Conservation (phyloP, 2,329 filamentous ascomycete genomes). For the Alternaria solani region DNA sequence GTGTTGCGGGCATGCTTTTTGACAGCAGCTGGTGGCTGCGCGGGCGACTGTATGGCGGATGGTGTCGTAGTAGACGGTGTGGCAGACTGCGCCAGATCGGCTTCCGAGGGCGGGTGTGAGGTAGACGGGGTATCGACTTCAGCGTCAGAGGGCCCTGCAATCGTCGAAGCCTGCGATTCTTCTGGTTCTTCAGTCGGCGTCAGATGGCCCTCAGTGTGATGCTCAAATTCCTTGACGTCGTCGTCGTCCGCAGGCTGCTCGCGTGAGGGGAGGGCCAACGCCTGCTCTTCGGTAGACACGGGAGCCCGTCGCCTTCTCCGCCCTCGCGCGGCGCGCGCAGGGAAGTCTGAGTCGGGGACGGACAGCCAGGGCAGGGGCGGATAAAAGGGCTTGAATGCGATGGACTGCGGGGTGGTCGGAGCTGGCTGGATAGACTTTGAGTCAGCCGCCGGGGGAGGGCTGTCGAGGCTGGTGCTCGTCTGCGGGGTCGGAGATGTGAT, state of each 20-base stretch:
- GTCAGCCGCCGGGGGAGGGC: constrained; percentile 32
- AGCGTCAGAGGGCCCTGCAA: constrained; percentile 56
- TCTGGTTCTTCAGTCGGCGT: constrained; percentile 53
- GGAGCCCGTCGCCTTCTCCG: constrained; percentile 56
- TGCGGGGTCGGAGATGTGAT: constrained; percentile 45
- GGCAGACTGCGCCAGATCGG: constrained; percentile 62
- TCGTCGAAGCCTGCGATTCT: constrained; percentile 55
- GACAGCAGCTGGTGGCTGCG: constrained; percentile 42
- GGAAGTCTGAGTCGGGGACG: constrained; percentile 63
- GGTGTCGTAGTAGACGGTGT: constrained; percentile 62
- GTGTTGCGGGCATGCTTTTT: constrained; percentile 53
- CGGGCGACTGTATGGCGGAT: constrained; percentile 54
- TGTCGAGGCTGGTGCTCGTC: constrained; percentile 40
- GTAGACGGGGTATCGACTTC: constrained; percentile 65
- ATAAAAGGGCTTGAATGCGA: constrained; percentile 56
- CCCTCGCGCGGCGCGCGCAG: constrained; percentile 57
- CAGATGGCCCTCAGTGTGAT: constrained; percentile 33
- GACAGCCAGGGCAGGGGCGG: constrained; percentile 68
- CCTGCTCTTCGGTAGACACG: constrained; percentile 49
- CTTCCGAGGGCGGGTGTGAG: constrained; percentile 66
- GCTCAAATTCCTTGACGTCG: constrained; percentile 17
- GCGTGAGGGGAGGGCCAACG: constrained; percentile 62
- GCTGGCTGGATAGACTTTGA: constrained; percentile 24
- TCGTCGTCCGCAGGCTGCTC: constrained; percentile 41
- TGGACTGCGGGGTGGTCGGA: constrained; percentile 32